A percentile compares a stretch with the other conserved stretches of the same genome.
Evolutionary conservation across 148 eudicot species (phyloP).

Genomic region (Camellia lanceoleosa): DNA sequence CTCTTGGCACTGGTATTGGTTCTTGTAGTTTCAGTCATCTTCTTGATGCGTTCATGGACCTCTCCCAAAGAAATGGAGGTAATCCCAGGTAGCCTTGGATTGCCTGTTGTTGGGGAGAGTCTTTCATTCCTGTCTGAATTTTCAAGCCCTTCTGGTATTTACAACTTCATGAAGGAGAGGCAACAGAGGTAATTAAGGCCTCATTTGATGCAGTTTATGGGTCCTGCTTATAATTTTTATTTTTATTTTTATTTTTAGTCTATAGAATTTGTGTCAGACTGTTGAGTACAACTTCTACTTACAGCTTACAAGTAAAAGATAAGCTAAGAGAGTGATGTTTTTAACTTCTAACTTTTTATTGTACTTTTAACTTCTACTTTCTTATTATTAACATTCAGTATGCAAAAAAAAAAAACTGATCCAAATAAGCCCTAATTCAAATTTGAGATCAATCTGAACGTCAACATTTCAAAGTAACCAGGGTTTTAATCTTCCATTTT

Average conservation of each 20-base stretch:
- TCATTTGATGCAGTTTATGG: no score
- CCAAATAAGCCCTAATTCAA: neutral
- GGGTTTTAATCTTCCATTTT: neutral
- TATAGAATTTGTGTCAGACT: no score
- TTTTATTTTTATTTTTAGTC: no score
- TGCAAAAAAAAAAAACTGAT: no score
- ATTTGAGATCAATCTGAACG: neutral
- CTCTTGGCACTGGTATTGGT: conserved; percentile 15
- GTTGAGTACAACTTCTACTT: no score
- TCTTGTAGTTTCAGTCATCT: conserved; percentile 12
- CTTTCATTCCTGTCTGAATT: conserved; percentile 38
- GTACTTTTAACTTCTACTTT: no score
- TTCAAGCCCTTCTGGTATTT: conserved; percentile 40
- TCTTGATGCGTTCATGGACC: conserved; percentile 20
- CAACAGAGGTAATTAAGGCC: conserved; percentile 32
- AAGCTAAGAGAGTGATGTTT: no score
- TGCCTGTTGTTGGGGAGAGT: conserved; percentile 47
- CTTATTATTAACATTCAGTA: no score
- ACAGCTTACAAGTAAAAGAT: no score
- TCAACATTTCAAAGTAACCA: neutral
- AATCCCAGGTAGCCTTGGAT: conserved; percentile 46
- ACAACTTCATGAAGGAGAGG: conserved; percentile 40
- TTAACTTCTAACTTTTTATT: no score
- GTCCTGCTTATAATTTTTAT: no score
- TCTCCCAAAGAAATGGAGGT: conserved; percentile 38